A percentile compares a stretch with the other conserved stretches of the same genome.
phyloP scores from a whole-genome alignment of 1,284 basidiomycete species.

The Ganoderma multipileum region DNA sequence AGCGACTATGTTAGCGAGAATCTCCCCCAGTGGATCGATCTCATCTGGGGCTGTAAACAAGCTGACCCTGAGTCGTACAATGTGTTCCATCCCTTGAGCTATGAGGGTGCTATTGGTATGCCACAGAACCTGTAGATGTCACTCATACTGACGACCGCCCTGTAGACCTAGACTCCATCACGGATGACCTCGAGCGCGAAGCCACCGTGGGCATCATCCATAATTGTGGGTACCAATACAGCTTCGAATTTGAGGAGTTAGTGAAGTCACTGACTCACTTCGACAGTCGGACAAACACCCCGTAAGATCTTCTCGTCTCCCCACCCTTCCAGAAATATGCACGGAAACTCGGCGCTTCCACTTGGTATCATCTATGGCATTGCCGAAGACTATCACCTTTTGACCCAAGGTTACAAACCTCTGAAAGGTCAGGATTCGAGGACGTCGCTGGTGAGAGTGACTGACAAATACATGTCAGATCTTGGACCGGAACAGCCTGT shows the following conservation, averaged over 20 bases:
- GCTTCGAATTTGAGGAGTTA: conserved; percentile 16
- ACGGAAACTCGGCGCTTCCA: conserved; percentile 75
- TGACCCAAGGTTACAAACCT: conserved; percentile 63
- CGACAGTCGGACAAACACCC: conserved; percentile 87
- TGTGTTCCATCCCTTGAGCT: conserved; percentile 94
- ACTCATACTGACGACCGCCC: not conserved
- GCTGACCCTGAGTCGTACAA: conserved; percentile 83
- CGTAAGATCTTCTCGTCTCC: conserved; percentile 86
- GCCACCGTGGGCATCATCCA: conserved; percentile 96
- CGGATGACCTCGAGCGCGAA: conserved; percentile 87
- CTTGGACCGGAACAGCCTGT: conserved; percentile 55
- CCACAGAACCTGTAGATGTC: conserved; percentile 18
- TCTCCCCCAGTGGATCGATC: conserved; percentile 92
- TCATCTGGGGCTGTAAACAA: conserved; percentile 91
- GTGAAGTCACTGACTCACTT: conserved; percentile 18
- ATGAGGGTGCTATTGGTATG: conserved; percentile 88
- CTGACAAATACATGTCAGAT: conserved; percentile 45
- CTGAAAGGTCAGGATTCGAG: conserved; percentile 56
- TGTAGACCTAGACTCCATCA: conserved; percentile 84
- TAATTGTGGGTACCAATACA: conserved; percentile 67
- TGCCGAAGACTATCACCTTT: conserved; percentile 76
- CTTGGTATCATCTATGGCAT: conserved; percentile 77
- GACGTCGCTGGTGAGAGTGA: not conserved
- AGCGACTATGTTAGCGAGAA: conserved; percentile 89
- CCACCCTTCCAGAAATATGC: conserved; percentile 80